Percentiles rank a stretch among this genome's conserved stretches.
phyloP scores from a whole-genome alignment of 2,329 filamentous ascomycete species.

The Geoglossum cookeanum region DNA sequence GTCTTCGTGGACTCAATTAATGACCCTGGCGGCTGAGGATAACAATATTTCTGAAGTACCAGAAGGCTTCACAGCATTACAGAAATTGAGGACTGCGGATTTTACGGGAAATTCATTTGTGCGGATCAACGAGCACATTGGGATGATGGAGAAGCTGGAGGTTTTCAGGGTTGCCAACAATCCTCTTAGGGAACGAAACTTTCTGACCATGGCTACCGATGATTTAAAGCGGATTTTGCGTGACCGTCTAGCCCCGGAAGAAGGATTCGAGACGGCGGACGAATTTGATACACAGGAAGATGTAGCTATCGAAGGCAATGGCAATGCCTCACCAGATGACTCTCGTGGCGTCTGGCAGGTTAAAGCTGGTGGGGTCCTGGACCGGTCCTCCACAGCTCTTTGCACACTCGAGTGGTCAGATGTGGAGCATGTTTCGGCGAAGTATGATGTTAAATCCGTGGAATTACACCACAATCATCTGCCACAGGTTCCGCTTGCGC shows the following conservation, averaged over 20 bases:
- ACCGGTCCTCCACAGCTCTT: constrained; percentile 49
- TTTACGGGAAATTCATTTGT: constrained; percentile 73
- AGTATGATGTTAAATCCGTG: constrained; percentile 33
- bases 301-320: constrained; percentile 23
- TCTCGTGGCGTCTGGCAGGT: constrained; percentile 21
- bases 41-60: constrained; percentile 67
- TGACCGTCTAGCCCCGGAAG: constrained; percentile 40
- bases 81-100: constrained; percentile 55
- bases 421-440: constrained; percentile 25
- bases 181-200: constrained; percentile 73
- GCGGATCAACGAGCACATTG: constrained; percentile 55
- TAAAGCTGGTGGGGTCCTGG: constrained; percentile 44
- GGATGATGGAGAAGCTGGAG: constrained; percentile 57
- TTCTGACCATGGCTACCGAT: constrained; percentile 58
- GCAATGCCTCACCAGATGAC: constrained; percentile 24
- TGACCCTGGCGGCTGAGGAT: constrained; percentile 59
- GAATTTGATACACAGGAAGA: constrained; percentile 8
- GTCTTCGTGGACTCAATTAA: constrained; percentile 50
- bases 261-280: constrained; percentile 1
- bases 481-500: constrained; percentile 44
- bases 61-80: constrained; percentile 48
- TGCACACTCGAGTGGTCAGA: constrained; percentile 31
- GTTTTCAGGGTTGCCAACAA: constrained; percentile 73
- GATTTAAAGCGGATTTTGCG: constrained; percentile 61
- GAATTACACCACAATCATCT: constrained; percentile 65